Base-by-base conservation (phyloP, 257 asterid genomes). In the Misopates orontium region DNA sequence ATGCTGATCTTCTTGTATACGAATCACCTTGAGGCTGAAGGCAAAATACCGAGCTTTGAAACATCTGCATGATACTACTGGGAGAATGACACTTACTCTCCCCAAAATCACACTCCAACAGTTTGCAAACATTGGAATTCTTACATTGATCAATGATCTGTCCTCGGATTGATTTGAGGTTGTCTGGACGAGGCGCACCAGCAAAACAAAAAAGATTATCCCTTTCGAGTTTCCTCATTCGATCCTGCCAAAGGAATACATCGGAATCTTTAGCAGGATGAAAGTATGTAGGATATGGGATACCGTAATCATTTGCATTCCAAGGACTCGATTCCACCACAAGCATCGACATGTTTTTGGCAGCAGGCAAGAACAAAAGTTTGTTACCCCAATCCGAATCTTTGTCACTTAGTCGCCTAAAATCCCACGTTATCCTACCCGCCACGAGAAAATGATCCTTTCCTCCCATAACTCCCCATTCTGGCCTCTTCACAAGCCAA, bases 361-460 rank as follows among this genome's bases (percentile, higher is more conserved):
- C 88, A 5, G 84, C 91, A 2, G 97, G 97, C 41, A 87, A 59
- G 64, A 83, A 74, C 51, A 89, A 78, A 68, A 89, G 89, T 77
- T 87, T 87, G 80, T 83, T 89, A 5, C 97, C 97, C 97, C 97
- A 89, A 50, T 87, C 91, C 0, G 85, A 70, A 0, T 83, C 85
- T 48, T 68, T 51, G 25, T 87, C 91, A 3, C 77, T 67, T 16
- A 75, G 57, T 53, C 95, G 78, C 75, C 97, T 63, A 56, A 89
- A 89, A 72, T 89, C 97, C 97, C 97, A 89, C 0, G 95, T 87
- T 56, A 85, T 87, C 78, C 97, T 73, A 7, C 93, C 97, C 0
- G 87, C 95, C 8, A 87, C 95, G 5, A 89, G 88, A 68, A 89
- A 89, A 54, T 89, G 97, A 71, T 89, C 97, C 77, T 75, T 87